Evolutionary conservation across 345 rosid species (phyloP).

Genomic region (Melaleuca alternifolia): DNA sequence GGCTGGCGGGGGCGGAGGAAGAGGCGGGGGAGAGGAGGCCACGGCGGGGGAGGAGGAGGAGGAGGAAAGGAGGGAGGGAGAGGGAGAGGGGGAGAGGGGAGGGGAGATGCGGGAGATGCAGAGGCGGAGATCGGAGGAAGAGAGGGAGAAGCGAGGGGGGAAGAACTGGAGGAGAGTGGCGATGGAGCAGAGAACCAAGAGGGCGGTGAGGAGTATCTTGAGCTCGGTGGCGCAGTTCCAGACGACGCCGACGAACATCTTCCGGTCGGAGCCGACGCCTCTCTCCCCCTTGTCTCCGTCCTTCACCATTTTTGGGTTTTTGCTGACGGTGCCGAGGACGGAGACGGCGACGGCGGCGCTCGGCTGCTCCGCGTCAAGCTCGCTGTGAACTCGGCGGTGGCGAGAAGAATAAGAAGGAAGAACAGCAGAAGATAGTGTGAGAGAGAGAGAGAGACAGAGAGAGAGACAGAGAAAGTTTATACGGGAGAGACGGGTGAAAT

Average conservation of each 20-base stretch:
- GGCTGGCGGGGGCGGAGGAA: background rate
- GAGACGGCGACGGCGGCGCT: background rate
- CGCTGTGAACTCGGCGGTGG: background rate
- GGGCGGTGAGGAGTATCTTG: conserved; percentile 42
- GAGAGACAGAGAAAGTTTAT: too few species aligned
- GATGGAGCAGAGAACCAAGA: conserved; percentile 54
- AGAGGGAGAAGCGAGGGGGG: conserved; percentile 62
- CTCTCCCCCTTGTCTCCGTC: conserved; percentile 14
- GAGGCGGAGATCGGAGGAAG: conserved; percentile 70
- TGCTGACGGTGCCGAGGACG: background rate
- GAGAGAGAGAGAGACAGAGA: too few species aligned
- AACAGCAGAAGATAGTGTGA: background rate
- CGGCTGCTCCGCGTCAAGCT: background rate
- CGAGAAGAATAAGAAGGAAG: background rate
- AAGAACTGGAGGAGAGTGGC: conserved; percentile 60
- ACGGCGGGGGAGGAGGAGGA: conserved; percentile 44
- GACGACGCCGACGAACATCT: conserved; percentile 34
- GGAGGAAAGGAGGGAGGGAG: conserved; percentile 34
- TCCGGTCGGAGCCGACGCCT: conserved; percentile 12
- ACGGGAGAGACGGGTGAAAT: background rate
- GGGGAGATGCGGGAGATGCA: conserved; percentile 55
- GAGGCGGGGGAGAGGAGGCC: conserved; percentile 23
- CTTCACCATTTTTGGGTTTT: conserved; percentile 24
- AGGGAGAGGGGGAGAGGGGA: background rate
- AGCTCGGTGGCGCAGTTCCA: conserved; percentile 78